A percentile compares a stretch with the other conserved stretches of the same genome.
Conservation (phyloP, 768 basidiomycete genomes). For the Pulveroboletus frians region DNA sequence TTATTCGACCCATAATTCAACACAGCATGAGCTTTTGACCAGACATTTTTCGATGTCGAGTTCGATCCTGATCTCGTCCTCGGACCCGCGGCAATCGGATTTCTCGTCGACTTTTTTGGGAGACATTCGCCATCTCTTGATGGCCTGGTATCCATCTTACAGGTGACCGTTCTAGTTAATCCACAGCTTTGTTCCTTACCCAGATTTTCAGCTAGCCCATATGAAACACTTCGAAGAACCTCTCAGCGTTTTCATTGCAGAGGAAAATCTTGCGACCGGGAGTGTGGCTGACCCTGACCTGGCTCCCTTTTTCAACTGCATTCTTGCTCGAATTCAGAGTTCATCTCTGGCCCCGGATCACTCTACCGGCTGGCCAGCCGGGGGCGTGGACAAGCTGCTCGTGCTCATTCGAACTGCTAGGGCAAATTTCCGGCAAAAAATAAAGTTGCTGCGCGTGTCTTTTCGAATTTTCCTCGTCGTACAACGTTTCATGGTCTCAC, state of each 20-base stretch:
- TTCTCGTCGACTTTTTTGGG: conserved; percentile 51
- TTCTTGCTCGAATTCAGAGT: conserved; percentile 34
- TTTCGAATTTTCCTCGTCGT: conserved; percentile 44
- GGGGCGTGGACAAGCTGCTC: conserved; percentile 30
- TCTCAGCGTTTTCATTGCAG: conserved; percentile 34
- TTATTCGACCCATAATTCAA: background rate
- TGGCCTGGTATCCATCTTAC: conserved; percentile 51
- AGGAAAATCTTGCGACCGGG: conserved; percentile 2
- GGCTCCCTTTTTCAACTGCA: conserved; percentile 33
- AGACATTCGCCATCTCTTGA: conserved; percentile 57
- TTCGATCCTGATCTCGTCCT: conserved; percentile 59
- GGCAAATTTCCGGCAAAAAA: conserved; percentile 27
- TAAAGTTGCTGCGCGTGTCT: conserved; percentile 39
- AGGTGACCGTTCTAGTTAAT: conserved; percentile 37
- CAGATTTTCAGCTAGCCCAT: conserved; percentile 45
- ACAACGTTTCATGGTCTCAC: conserved; percentile 38
- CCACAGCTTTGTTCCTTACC: background rate
- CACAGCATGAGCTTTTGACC: background rate
- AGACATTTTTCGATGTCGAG: conserved; percentile 61
- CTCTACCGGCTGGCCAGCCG: conserved; percentile 23
- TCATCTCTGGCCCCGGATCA: conserved; percentile 14
- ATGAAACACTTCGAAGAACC: conserved; percentile 71
- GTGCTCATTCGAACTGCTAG: conserved; percentile 37
- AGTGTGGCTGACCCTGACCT: conserved; percentile 19
- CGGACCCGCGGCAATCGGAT: conserved; percentile 53